Evolutionary conservation across 495 filamentous ascomycete genomes (phyloP).

Genomic region (Astrothelium subdiscretum): DNA sequence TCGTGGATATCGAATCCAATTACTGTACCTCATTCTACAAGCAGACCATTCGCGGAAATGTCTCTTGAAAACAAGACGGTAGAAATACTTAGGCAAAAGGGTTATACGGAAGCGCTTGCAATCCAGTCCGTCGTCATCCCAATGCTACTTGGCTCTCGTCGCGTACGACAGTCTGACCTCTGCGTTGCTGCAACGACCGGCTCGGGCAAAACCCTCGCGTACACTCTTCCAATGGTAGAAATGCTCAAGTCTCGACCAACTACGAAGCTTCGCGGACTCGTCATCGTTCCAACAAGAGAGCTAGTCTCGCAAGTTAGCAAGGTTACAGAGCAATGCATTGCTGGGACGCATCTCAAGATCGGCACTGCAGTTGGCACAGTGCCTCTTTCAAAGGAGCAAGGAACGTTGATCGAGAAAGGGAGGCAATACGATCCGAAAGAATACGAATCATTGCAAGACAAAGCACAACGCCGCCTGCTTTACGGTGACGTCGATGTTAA

Average conservation of each 20-base stretch:
- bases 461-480: slow-evolving; percentile 15
- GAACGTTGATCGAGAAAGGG: slow-evolving; percentile 47
- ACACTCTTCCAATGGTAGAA: slow-evolving; percentile 74
- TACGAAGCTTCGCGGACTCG: slow-evolving; percentile 57
- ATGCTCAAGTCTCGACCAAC: slow-evolving; percentile 45
- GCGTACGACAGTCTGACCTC: slow-evolving; percentile 41
- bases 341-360: slow-evolving; percentile 55
- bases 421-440: slow-evolving; percentile 47
- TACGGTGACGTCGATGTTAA: slow-evolving; percentile 38
- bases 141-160: slow-evolving; percentile 43
- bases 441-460: slow-evolving; percentile 28
- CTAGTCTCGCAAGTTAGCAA: slow-evolving; percentile 72
- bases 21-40: slow-evolving; percentile 45
- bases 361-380: slow-evolving; percentile 73
- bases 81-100: slow-evolving; percentile 49
- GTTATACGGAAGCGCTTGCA: slow-evolving; percentile 66
- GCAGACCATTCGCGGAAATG: slow-evolving; percentile 50
- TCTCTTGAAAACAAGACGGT: slow-evolving; percentile 44
- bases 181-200: slow-evolving; percentile 84
- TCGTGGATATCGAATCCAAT: slow-evolving; percentile 68
- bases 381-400: slow-evolving; percentile 63
- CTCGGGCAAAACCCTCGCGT: slow-evolving; percentile 87
- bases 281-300: slow-evolving; percentile 84
- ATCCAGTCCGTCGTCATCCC: slow-evolving; percentile 76
- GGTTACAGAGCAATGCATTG: slow-evolving; percentile 55